These are phyloP conservation scores for Pelargonium australe DNA, from an alignment of 441 rosid genomes.

Conservation along the genomic window DNA sequence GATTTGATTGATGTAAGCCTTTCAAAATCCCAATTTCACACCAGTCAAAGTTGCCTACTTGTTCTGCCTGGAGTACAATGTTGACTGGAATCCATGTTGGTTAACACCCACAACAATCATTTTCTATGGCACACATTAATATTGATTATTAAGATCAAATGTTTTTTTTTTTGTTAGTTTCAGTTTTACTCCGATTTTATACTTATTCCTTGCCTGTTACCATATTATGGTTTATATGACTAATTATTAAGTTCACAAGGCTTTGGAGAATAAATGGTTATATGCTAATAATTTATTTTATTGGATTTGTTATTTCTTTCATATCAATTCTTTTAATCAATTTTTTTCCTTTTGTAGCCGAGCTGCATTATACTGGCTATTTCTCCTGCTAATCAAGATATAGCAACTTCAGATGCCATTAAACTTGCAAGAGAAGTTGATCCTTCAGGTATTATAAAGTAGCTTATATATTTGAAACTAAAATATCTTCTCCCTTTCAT, in stretches of 20 bases:
- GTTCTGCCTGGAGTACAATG: too few relatives aligned
- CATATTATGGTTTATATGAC: too few relatives aligned
- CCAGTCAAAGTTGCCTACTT: too few relatives aligned
- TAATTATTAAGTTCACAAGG: not conserved
- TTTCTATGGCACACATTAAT: too few relatives aligned
- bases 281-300: not conserved
- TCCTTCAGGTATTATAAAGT: slow-evolving; percentile 62
- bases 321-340: not conserved
- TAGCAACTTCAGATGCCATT: slow-evolving; percentile 98
- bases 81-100: too few relatives aligned
- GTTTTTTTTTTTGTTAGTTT: too few relatives aligned
- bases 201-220: too few relatives aligned
- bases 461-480: slow-evolving; percentile 1
- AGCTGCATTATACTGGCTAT: slow-evolving; percentile 95
- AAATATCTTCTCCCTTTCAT: not conserved
- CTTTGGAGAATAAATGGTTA: not conserved
- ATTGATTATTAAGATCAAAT: too few relatives aligned
- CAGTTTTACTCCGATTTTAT: too few relatives aligned
- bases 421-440: slow-evolving; percentile 99
- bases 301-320: not conserved
- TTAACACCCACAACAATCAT: too few relatives aligned
- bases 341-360: slow-evolving; percentile 33
- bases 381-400: slow-evolving; percentile 99
- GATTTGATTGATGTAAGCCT: too few relatives aligned
- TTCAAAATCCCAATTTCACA: too few relatives aligned